Percentiles rank a stretch among this genome's conserved stretches.
phyloP scores from a whole-genome alignment of 331 rosid genomes.

The Quercus tomentella region DNA sequence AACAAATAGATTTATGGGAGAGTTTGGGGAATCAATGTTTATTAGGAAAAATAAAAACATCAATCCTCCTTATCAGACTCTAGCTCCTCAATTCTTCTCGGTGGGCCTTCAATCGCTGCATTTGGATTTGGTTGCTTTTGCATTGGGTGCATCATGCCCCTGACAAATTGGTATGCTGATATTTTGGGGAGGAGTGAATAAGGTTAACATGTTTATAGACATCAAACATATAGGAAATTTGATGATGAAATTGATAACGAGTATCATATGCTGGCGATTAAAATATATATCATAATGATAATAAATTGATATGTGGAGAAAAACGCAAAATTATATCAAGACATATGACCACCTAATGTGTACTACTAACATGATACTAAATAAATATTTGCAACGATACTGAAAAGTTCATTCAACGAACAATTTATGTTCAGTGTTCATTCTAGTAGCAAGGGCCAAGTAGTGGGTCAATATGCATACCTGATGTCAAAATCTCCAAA shows the following conservation, averaged over 20 bases:
- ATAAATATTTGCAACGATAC: too few relatives aligned
- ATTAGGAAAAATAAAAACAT: neutral
- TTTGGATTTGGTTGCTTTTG: slow-evolving; percentile 20
- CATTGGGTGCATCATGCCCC: slow-evolving; percentile 21
- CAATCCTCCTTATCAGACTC: slow-evolving; percentile 37
- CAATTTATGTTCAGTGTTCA: neutral
- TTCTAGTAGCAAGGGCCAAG: too few relatives aligned
- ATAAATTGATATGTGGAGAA: too few relatives aligned
- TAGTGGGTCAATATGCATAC: slow-evolving; percentile 19
- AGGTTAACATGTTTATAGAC: neutral
- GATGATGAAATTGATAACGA: too few relatives aligned
- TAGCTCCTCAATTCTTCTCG: slow-evolving; percentile 19
- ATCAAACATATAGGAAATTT: neutral
- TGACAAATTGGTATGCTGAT: slow-evolving; percentile 32
- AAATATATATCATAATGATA: too few relatives aligned
- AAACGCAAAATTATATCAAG: too few relatives aligned
- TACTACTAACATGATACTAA: too few relatives aligned
- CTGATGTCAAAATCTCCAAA: slow-evolving; percentile 25
- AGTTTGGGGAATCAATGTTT: too few relatives aligned
- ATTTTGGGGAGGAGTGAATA: slow-evolving; percentile 7
- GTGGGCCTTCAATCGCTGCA: slow-evolving; percentile 3
- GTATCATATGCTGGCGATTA: too few relatives aligned
- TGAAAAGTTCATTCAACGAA: neutral
- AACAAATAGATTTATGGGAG: too few relatives aligned
- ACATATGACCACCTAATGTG: neutral